Evolutionary conservation across 2,329 filamentous ascomycete genomes (phyloP), one percentile per base, ranked within the genome.

Genomic region (Trichoderma afroharzianum): DNA sequence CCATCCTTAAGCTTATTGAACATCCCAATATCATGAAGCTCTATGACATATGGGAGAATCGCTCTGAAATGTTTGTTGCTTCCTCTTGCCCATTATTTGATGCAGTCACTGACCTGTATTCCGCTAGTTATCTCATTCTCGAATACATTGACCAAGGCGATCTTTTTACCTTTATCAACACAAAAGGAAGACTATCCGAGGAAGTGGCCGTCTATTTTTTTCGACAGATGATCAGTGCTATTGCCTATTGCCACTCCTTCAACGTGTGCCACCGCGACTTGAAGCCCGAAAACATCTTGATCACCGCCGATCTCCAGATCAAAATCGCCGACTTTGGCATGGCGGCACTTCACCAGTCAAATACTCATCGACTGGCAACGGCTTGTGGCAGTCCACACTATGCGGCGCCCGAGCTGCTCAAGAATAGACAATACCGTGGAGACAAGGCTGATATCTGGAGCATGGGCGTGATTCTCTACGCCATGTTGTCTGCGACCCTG

Each of bases 271-370:
- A 99, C 79, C 92, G 96, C 28, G 96, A 99, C 76, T 85, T 99
- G 68, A 99, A 99, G 82, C 96, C 95, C 0, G 96, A 99, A 82
- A 99, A 99, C 77, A 98, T 99, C 59, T 86, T 99, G 21, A 86
- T 99, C 64, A 94, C 94, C 71, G 85, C 85, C 3, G 85, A 91
- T 61, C 88, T 91, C 68, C 90, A 93, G 71, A 90, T 98, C 80
- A 99, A 98, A 82, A 91, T 99, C 76, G 95, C 95, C 66, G 96
- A 99, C 80, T 99, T 99, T 80, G 95, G 96, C 55, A 98, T 99
- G 95, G 96, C 96, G 58, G 95, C 95, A 4, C 85, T 98, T 55
- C 89, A 91, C 74, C 95, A 98, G 80, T 93, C 93, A 4, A 87
- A 89, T 28, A 91, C 90, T 9, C 91, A 94, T 75, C 91, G 91